phyloP scores from a whole-genome alignment of 495 filamentous ascomycete genomes.

The Aspergillus panamensis region DNA sequence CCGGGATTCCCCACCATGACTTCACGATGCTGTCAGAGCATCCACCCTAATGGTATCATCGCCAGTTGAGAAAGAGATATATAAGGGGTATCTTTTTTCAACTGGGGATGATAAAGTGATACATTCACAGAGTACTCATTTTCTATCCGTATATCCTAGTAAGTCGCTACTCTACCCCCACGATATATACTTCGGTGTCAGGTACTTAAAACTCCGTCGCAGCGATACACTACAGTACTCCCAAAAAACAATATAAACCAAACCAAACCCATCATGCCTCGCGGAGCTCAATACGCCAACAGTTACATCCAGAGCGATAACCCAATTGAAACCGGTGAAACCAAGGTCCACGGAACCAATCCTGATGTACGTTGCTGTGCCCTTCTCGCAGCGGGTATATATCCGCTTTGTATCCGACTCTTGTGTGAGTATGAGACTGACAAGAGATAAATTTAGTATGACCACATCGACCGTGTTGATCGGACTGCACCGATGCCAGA shows the following conservation, averaged over 20 bases:
- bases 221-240: too few species aligned
- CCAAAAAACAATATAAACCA: background rate
- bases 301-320: conserved; percentile 49
- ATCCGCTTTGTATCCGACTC: background rate
- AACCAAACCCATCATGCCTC: conserved; percentile 42
- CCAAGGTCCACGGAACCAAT: conserved; percentile 41
- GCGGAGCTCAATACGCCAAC: conserved; percentile 51
- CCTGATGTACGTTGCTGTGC: conserved; percentile 29
- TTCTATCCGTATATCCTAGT: background rate
- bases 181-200: background rate
- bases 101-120: too few species aligned
- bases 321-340: conserved; percentile 44
- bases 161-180: background rate
- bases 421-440: background rate
- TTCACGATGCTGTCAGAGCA: conserved; percentile 38
- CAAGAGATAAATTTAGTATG: conserved; percentile 23
- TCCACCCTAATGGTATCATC: conserved; percentile 7
- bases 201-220: too few species aligned
- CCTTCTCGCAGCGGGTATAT: background rate
- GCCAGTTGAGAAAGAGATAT: background rate
- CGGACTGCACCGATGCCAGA: conserved; percentile 45
- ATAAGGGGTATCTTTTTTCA: too few species aligned
- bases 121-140: background rate
- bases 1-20: conserved; percentile 31
- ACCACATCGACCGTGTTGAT: conserved; percentile 39